Evolutionary conservation across 495 filamentous ascomycete species (phyloP).

Genomic region (Podospora conica): DNA sequence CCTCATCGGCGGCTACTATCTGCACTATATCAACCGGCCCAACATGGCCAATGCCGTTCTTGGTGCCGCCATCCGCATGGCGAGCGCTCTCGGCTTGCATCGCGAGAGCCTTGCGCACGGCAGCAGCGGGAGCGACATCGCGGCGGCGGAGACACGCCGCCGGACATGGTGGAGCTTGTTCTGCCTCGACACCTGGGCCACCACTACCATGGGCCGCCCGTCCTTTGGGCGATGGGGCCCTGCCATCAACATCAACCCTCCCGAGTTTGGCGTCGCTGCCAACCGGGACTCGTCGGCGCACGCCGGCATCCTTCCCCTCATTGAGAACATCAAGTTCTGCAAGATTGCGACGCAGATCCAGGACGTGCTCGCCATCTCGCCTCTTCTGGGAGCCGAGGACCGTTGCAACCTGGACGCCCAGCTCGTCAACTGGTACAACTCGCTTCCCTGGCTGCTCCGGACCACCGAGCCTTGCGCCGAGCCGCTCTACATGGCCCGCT

Average conservation of each 20-base stretch:
- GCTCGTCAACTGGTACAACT: constrained; percentile 65
- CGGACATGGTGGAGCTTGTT: constrained; percentile 77
- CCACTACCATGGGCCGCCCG: constrained; percentile 68
- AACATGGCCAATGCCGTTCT: constrained; percentile 66
- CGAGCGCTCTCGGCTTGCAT: constrained; percentile 66
- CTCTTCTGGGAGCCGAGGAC: constrained; percentile 59
- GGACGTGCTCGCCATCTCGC: constrained; percentile 64
- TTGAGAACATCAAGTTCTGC: constrained; percentile 75
- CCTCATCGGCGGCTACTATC: constrained; percentile 69
- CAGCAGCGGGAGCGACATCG: constrained; percentile 46
- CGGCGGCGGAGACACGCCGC: constrained; percentile 57
- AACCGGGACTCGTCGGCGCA: constrained; percentile 48
- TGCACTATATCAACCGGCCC: constrained; percentile 73
- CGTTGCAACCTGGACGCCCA: constrained; percentile 59
- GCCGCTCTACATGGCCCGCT: constrained; percentile 60
- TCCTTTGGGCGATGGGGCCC: constrained; percentile 70
- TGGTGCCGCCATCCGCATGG: constrained; percentile 65
- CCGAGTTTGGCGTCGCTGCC: constrained; percentile 48
- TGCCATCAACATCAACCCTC: constrained; percentile 63
- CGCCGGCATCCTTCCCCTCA: constrained; percentile 61
- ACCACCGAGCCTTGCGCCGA: constrained; percentile 65
- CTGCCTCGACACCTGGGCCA: constrained; percentile 75
- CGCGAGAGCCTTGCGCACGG: constrained; percentile 57
- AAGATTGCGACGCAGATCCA: constrained; percentile 74
- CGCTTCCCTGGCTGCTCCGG: constrained; percentile 63